Evolutionary conservation across 2,329 filamentous ascomycete species (phyloP), one percentile per base, ranked within the genome.

Genomic region (Cordyceps tenuipes): DNA sequence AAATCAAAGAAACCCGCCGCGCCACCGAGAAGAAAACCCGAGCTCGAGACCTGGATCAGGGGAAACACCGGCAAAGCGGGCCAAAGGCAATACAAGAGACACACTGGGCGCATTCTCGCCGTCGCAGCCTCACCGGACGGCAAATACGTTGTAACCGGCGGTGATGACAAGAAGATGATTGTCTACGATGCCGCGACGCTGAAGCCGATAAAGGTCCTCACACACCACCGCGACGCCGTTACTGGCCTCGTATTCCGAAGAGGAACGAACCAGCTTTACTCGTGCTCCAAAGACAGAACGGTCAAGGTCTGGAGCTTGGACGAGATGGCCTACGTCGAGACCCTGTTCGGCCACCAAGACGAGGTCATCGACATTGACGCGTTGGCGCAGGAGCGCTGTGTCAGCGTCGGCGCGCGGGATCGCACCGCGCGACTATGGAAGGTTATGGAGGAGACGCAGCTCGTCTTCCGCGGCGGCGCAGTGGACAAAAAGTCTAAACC

Each of bases 251-350:
- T 87, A 0, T 99, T 99, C 71, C 87, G 91, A 43, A 82, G 90
- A 63, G 90, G 89, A 54, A 92, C 89, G 17, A 96, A 97, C 69
- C 92, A 97, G 73, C 77, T 99, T 21, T 99, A 95, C 76, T 95
- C 91, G 3, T 88, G 89, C 61, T 94, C 90, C 58, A 89, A 88
- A 68, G 94, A 99, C 74, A 85, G 94, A 47, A 96, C 93, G 3
- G 88, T 99, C 70, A 97, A 97, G 74, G 88, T 95, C 36, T 99
- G 93, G 91, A 93, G 88, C 65, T 78, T 97, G 48, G 89, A 96
- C 66, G 91, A 95, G 71, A 81, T 96, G 63, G 91, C 93, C 50
- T 99, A 97, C 69, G 84, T 97, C 34, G 94, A 99, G 73, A 97
- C 93, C 0, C 80, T 99, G 0, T 97, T 97, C 70, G 94, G 94